Percentiles rank a stretch among this genome's conserved stretches.
phyloP scores from a whole-genome alignment of 2,329 filamentous ascomycete species.

The Colletotrichum scovillei region DNA sequence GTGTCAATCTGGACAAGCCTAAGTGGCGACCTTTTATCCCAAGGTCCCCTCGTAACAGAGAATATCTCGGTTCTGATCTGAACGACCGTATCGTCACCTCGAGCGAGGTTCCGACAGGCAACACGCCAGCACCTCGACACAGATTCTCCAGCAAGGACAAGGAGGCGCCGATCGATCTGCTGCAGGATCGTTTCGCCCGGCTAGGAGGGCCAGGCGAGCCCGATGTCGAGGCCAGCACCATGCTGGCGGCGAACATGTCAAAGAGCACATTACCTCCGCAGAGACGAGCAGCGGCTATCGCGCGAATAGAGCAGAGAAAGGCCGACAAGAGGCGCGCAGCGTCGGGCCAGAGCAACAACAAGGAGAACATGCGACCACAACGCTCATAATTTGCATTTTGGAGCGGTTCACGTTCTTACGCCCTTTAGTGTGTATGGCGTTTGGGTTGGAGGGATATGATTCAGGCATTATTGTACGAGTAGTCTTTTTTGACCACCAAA shows the following conservation, averaged over 20 bases:
- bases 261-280: slow-evolving; percentile 60
- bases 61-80: slow-evolving; percentile 48
- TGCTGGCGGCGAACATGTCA: slow-evolving; percentile 51
- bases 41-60: slow-evolving; percentile 52
- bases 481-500: slow-evolving; percentile 9
- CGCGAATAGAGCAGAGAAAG: slow-evolving; percentile 64
- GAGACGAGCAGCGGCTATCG: slow-evolving; percentile 64
- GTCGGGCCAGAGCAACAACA: slow-evolving; percentile 50
- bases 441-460: slow-evolving; percentile 29
- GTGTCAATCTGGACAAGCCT: slow-evolving; percentile 44
- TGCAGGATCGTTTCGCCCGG: slow-evolving; percentile 57
- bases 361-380: slow-evolving; percentile 63
- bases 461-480: slow-evolving; percentile 27
- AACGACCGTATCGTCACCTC: slow-evolving; percentile 45
- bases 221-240: slow-evolving; percentile 44
- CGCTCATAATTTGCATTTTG: neutral
- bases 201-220: slow-evolving; percentile 55
- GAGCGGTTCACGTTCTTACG: slow-evolving; percentile 27
- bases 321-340: slow-evolving; percentile 58
- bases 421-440: slow-evolving; percentile 7
- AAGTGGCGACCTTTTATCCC: slow-evolving; percentile 56
- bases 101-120: slow-evolving; percentile 39
- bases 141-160: slow-evolving; percentile 38
- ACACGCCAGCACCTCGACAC: slow-evolving; percentile 41
- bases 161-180: slow-evolving; percentile 55